These are phyloP conservation scores for Penicillium italicum DNA, from an alignment of 2,329 filamentous ascomycete species.

Conservation along the genomic window DNA sequence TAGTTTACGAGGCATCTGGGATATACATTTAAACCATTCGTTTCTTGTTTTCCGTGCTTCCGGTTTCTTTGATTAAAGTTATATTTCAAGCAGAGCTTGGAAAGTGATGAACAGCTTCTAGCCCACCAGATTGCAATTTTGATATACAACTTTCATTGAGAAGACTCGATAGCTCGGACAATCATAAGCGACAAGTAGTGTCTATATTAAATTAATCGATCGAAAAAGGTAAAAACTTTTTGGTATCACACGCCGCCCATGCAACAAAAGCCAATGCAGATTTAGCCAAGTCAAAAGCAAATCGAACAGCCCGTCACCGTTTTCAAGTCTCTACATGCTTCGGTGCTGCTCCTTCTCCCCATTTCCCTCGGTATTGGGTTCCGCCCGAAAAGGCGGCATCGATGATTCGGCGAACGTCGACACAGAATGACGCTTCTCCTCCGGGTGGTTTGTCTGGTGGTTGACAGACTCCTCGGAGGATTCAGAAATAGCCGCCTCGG, in stretches of 20 bases:
- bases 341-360: conserved; percentile 1
- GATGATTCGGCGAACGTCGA: conserved; percentile 16
- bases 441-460: background rate
- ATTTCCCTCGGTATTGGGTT: background rate
- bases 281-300: background rate
- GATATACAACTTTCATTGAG: background rate
- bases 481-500: conserved; percentile 13
- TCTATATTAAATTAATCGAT: background rate
- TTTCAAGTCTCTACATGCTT: background rate
- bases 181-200: background rate
- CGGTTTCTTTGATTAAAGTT: background rate
- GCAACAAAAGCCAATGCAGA: conserved; percentile 3
- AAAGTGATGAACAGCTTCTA: background rate
- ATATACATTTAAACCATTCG: background rate
- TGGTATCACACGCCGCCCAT: conserved; percentile 13
- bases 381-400: conserved; percentile 11
- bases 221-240: background rate
- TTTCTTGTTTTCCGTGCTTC: background rate
- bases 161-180: background rate
- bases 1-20: background rate
- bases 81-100: background rate
- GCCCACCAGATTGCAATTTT: background rate
- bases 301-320: background rate
- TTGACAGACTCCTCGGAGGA: background rate
- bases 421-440: conserved; percentile 13